Percentiles rank a stretch among this genome's conserved stretches.
phyloP scores from a whole-genome alignment of 306 rosid species.

The Gynostemma pentaphyllum region DNA sequence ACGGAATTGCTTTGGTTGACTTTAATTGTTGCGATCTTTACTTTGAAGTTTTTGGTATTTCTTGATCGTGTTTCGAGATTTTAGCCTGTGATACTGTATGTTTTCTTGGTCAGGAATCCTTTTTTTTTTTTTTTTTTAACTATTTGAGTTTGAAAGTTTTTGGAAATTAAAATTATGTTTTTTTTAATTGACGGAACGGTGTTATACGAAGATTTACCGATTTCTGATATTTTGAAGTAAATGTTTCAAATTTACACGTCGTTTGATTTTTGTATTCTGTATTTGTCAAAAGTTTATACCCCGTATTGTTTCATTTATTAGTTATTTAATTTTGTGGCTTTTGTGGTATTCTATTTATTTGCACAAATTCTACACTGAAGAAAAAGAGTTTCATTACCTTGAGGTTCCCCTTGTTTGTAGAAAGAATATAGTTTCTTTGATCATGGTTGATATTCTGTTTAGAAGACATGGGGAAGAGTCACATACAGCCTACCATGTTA shows the following conservation, averaged over 20 bases:
- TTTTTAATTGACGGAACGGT: background rate
- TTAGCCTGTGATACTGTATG: background rate
- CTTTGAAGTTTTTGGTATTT: conserved; percentile 17
- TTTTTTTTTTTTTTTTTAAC: background rate
- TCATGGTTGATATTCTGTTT: background rate
- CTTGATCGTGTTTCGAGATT: background rate
- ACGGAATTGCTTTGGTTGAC: conserved; percentile 44
- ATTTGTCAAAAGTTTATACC: background rate
- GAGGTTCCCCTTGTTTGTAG: background rate
- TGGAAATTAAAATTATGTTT: background rate
- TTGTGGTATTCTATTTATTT: background rate
- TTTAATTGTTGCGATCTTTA: conserved; percentile 24
- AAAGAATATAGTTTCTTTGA: background rate
- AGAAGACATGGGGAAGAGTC: background rate
- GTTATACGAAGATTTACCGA: too few species aligned
- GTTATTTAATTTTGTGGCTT: background rate
- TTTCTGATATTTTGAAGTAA: background rate
- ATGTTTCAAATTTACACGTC: background rate
- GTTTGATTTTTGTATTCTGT: background rate
- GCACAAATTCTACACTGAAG: background rate
- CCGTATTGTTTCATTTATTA: background rate
- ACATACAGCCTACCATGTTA: background rate
- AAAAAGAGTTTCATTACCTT: background rate
- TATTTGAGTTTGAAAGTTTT: background rate
- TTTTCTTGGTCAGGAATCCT: background rate